Evolutionary conservation across 768 basidiomycete species (phyloP), one percentile per base, ranked within the genome.

Genomic region (Mrakia blollopis): DNA sequence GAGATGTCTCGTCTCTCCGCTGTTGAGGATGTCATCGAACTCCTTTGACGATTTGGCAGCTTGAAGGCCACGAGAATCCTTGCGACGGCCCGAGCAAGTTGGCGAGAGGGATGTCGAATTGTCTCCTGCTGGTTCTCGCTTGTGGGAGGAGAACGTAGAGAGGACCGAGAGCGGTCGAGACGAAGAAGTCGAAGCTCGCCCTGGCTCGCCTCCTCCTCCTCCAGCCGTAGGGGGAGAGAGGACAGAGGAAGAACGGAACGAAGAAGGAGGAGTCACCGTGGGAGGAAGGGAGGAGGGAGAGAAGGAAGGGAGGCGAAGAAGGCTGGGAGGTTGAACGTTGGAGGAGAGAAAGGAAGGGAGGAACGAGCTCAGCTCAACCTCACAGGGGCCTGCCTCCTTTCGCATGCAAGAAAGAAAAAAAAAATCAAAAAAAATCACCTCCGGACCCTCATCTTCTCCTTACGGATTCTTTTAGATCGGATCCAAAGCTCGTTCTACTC

Each of bases 21-120:
- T 32, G 39, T 25, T 39, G 39, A 76, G 75, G 8, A 39, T 52
- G 37, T 76, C 68, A 68, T 76, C 75, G 35, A 76, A 76, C 60
- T 68, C 60, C 50, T 57, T 54, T 25, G 68, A 68, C 39, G 41
- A 25, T 21, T 52, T 69, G 1, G 75, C 75, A 39, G 75, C 50
- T 3, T 39, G 60, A 28, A 76, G 47, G 7, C 75, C 75, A 10
- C 75, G 52, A 25, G 68, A 70, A 57, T 76, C 75, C 2, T 68
- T 52, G 1, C 35, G 50, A 10, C 52, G 30, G 3, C 32, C 13
- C 3, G 28, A 35, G 1, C 54, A 72, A 5, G 63, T 32, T 8
- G 63, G 28, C 8, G 63, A 23, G 41, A 32, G 10, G 57, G 2
- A 16, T n/a, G 57, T 9, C 52, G 11, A 35, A 52, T 32, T 32